Evolutionary conservation across 352 stramenopile species (phyloP), one percentile per base, ranked within the genome.

Genomic region (Globisporangium apiculatum): DNA sequence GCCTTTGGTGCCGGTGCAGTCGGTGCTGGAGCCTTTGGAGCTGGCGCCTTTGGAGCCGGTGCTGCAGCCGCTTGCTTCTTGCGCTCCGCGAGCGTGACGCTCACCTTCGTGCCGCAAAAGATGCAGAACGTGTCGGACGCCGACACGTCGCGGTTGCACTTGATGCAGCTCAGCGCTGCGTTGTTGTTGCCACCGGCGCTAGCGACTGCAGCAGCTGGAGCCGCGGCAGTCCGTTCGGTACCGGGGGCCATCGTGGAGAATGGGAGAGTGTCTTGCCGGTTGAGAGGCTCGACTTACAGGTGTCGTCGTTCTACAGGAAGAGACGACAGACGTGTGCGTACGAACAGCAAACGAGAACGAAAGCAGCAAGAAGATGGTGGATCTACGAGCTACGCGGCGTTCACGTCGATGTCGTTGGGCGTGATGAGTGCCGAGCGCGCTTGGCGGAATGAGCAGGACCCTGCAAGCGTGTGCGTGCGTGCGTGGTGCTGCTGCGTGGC

Each of bases 71-170:
- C 51, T 11, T 62, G 43, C 45, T 70, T 65, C 58, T 83, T 79
- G 43, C 78, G 74, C 66, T 86, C 73, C 6, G 74, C 72, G 35
- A 87, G 55, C 64, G 78, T 82, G 52, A 83, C 63, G 54, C 73
- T 84, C 60, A 92, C 82, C 54, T 92, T 92, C 55, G 82, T 94
- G 61, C 84, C 84, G 58, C 84, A 94, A 69, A 87, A 94, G 68
- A 94, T 94, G 67, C 84, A 94, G 68, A 94, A 91, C 47, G 82
- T 71, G 71, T 94, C 84, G 35, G 76, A 55, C 55, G 84, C 69
- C 48, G 82, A 74, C 61, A 94, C 80, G 48, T 88, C 76, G 54
- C 78, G 77, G 55, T 73, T 72, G 58, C 84, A 94, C 58, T 91
- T 91, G 66, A 89, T 75, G 61, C 84, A 94, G 52, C 46, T 73